phyloP scores from a whole-genome alignment of 1,139 yeast genomes.

The Wickerhamiella pararugosa region DNA sequence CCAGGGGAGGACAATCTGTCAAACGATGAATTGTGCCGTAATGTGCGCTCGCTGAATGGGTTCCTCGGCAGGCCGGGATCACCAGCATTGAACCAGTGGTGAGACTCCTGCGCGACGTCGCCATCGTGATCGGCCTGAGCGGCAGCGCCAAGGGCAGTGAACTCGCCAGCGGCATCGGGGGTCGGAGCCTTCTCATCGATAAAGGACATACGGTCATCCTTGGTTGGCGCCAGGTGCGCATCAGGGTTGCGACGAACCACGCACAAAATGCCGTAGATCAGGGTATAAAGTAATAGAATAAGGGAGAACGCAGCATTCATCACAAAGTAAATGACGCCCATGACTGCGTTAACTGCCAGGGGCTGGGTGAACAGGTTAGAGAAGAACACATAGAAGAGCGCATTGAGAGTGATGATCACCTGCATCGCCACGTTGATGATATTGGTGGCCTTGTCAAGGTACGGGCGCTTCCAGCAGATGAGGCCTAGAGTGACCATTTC shows the following conservation, averaged over 20 bases:
- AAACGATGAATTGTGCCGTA: background rate
- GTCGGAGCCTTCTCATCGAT: conserved; percentile 33
- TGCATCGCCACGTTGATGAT: conserved; percentile 75
- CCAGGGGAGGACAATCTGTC: no score
- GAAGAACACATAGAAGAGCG: conserved; percentile 77
- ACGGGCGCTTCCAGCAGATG: conserved; percentile 65
- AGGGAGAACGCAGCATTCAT: conserved; percentile 83
- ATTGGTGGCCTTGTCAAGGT: conserved; percentile 86
- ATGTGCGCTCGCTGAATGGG: conserved; percentile 10
- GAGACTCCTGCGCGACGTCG: conserved; percentile 8
- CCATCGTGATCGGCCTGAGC: conserved; percentile 42
- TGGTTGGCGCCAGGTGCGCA: conserved; percentile 85
- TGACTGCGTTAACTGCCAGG: conserved; percentile 72
- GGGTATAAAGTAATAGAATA: conserved; percentile 55
- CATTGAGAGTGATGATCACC: conserved; percentile 61
- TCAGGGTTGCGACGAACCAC: conserved; percentile 81
- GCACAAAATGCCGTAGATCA: conserved; percentile 59
- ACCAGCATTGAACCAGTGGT: conserved; percentile 14
- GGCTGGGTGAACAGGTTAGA: conserved; percentile 79
- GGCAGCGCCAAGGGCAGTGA: conserved; percentile 79
- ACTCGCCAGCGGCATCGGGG: conserved; percentile 49
- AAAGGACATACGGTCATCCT: conserved; percentile 90
- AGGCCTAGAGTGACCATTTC: conserved; percentile 55
- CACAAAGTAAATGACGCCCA: conserved; percentile 81
- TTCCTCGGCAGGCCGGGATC: conserved; percentile 7